These are phyloP conservation scores for Thalia dealbata DNA, from an alignment of 176 grass and related monocot species.

Conservation along the genomic window DNA sequence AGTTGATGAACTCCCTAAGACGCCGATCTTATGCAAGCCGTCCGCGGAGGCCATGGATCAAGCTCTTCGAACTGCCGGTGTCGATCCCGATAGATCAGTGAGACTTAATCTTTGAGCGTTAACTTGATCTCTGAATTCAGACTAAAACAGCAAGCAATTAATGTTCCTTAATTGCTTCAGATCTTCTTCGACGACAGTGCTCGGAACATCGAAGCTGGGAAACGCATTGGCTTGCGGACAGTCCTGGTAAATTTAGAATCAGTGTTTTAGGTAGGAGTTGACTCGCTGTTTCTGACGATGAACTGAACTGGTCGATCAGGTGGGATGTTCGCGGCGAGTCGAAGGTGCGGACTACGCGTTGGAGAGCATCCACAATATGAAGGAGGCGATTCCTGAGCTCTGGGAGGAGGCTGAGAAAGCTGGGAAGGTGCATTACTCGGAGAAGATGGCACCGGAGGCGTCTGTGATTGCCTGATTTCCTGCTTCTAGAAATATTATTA, in stretches of 20 bases:
- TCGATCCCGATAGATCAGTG: slow-evolving; percentile 69
- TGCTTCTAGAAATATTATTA: neutral
- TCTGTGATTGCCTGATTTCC: neutral
- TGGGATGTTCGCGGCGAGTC: slow-evolving; percentile 30
- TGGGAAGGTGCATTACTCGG: neutral
- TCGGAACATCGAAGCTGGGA: slow-evolving; percentile 74
- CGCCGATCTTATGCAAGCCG: slow-evolving; percentile 72
- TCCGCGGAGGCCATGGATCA: slow-evolving; percentile 51
- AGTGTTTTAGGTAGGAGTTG: neutral
- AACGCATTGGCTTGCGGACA: slow-evolving; percentile 56
- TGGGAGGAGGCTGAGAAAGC: slow-evolving; percentile 27
- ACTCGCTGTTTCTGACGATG: neutral
- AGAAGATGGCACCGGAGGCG: slow-evolving; percentile 2
- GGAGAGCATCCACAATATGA: slow-evolving; percentile 68
- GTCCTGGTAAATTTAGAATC: slow-evolving; percentile 37
- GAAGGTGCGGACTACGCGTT: slow-evolving; percentile 44
- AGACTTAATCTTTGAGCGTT: slow-evolving; percentile 12
- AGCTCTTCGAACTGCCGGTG: slow-evolving; percentile 48
- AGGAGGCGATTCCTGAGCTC: slow-evolving; percentile 45
- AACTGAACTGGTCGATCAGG: slow-evolving; percentile 48
- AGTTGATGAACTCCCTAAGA: slow-evolving; percentile 48
- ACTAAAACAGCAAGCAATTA: too few species aligned
- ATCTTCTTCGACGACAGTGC: slow-evolving; percentile 82
- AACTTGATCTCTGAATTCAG: too few species aligned
- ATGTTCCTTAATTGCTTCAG: slow-evolving; percentile 17